phyloP scores from a whole-genome alignment of 2,329 filamentous ascomycete genomes.

The Sporothrix euskadiensis region DNA sequence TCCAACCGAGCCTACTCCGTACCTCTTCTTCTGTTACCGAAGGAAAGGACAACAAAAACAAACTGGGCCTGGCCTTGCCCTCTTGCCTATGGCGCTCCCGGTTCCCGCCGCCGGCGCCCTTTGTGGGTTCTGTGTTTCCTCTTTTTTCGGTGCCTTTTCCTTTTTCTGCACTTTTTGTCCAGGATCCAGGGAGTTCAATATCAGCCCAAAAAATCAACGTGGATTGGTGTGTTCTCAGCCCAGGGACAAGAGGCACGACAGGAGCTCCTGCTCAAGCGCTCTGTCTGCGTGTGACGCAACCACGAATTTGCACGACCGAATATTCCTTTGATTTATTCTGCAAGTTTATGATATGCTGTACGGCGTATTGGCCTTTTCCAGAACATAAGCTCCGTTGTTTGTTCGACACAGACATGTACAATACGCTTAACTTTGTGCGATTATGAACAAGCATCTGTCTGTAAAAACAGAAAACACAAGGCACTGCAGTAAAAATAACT shows the following conservation, averaged over 20 bases:
- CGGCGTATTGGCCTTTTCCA: background rate
- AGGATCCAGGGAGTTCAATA: conserved; percentile 11
- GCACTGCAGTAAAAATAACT: background rate
- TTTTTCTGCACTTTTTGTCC: conserved; percentile 12
- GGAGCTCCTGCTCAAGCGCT: background rate
- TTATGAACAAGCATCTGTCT: background rate
- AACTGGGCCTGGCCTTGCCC: conserved; percentile 10
- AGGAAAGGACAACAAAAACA: background rate
- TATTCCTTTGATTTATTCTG: background rate
- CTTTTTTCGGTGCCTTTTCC: conserved; percentile 1
- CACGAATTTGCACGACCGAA: background rate
- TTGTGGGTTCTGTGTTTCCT: conserved; percentile 13
- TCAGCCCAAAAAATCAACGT: conserved; percentile 1
- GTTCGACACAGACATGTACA: background rate
- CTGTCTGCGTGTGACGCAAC: background rate
- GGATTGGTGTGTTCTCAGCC: background rate
- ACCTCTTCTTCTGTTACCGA: background rate
- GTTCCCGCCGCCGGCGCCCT: conserved; percentile 25
- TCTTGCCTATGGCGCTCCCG: conserved; percentile 27
- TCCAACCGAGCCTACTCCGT: background rate
- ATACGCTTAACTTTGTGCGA: conserved; percentile 8
- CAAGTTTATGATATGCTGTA: background rate
- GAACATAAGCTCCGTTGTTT: background rate
- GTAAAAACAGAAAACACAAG: background rate
- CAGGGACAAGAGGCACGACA: background rate